Base-by-base conservation (phyloP, 805 yeast genomes). In the Brettanomyces bruxellensis region DNA sequence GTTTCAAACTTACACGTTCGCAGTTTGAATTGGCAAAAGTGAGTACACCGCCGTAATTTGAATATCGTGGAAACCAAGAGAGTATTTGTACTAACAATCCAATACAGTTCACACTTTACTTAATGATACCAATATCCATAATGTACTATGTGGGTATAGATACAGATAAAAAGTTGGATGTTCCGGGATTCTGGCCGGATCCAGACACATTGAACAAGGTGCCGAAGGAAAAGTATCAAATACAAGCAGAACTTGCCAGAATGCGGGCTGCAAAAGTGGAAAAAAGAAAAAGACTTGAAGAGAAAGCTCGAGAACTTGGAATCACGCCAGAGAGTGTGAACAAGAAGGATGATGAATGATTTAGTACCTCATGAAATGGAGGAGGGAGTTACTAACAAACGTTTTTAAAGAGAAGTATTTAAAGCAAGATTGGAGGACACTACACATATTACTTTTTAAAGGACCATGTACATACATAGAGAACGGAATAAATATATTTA, bases 151-250 rank as follows among this genome's bases (percentile, higher is more conserved):
- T 88, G 40, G 97, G 98, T 60, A 76, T 84, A 37, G 90, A 90
- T 56, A 84, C 97, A 1, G 95, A 90, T 63, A 78, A 73, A 56
- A 90, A 88, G 68, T 80, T 90, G 63, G 86, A 88, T 59, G 81
- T 89, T 42, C 95, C 95, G 7, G 96, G 96, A 22, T 90, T 87
- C 66, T 89, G 96, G 95, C 98, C 98, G 3, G 97, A 89, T 62
- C 96, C 96, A 38, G 84, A 85, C 38, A 84, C 96, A 2, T 72
- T 88, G 54, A 89, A 90, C 61, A 83, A 86, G 66, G 82, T 90
- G 34, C 98, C 98, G 3, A 90, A 89, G 58, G 96, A 90, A 59
- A 89, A 89, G 2, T 86, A 83, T 57, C 96, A 90, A 60, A 87
- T 90, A 49, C 83, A 86, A 61, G 91, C 93, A 1, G 98, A 90